Evolutionary conservation across 164 flowering plant species (phyloP).

Genomic region (Vitis cinerea): DNA sequence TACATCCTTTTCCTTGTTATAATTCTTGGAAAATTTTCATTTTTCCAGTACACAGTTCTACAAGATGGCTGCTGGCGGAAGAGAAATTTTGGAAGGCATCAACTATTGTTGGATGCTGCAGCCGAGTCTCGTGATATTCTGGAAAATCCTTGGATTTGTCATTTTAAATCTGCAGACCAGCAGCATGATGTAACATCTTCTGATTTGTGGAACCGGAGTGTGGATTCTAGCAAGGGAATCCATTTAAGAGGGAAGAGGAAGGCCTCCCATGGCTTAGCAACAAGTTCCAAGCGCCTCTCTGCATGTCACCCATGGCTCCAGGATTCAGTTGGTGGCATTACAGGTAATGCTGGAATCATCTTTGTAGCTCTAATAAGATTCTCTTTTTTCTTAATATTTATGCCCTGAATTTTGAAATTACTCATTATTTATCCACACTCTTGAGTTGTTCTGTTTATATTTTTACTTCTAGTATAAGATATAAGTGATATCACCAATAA

Average conservation of each 20-base stretch:
- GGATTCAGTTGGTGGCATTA: conserved; percentile 9
- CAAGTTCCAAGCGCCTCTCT: conserved; percentile 7
- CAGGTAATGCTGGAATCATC: conserved; percentile 11
- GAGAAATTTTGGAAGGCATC: conserved; percentile 16
- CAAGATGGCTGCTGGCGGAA: conserved; percentile 32
- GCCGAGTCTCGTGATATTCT: conserved; percentile 23
- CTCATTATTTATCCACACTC: too few relatives aligned
- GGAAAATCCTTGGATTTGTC: conserved; percentile 15
- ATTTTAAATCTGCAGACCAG: conserved; percentile 15
- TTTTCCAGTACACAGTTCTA: conserved; percentile 27
- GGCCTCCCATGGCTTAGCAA: neutral
- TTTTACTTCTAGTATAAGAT: neutral
- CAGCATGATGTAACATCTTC: neutral
- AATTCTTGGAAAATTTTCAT: neutral
- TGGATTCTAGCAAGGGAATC: neutral
- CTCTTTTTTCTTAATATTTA: neutral
- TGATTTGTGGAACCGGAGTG: conserved; percentile 4
- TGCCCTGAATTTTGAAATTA: neutral
- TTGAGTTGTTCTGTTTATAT: neutral
- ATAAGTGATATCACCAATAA: too few relatives aligned
- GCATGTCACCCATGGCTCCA: conserved; percentile 1
- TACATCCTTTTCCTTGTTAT: neutral
- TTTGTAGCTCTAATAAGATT: neutral
- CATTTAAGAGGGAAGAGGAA: conserved; percentile 1
- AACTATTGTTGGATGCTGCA: conserved; percentile 13